Evolutionary conservation across 2,329 filamentous ascomycete genomes (phyloP).

Genomic region (Ceratocystis papillata): DNA sequence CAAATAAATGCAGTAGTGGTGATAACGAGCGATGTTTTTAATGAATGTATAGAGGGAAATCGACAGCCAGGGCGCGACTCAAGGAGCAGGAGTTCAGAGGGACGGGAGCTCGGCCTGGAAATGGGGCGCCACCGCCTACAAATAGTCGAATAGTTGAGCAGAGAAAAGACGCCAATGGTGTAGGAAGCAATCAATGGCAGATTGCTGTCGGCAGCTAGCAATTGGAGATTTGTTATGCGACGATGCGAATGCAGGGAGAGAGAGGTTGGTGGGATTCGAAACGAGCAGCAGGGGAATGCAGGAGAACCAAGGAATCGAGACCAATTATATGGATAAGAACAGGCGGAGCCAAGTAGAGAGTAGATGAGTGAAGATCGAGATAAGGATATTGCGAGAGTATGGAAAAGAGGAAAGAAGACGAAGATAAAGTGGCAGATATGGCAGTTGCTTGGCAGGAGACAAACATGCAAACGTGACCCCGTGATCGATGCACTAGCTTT

Average conservation of each 20-base stretch:
- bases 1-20: background rate
- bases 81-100: background rate
- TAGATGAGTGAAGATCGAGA: background rate
- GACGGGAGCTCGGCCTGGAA: background rate
- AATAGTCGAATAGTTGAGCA: background rate
- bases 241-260: constrained; percentile 8
- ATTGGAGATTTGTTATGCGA: background rate
- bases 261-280: background rate
- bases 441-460: background rate
- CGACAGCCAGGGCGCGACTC: background rate
- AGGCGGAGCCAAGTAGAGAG: background rate
- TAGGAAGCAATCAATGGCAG: background rate
- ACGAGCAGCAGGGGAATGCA: constrained; percentile 9
- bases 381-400: background rate
- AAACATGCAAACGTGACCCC: background rate
- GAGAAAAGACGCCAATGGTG: background rate
- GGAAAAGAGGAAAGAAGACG: background rate
- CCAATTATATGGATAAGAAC: background rate
- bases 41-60: background rate
- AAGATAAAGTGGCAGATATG: background rate
- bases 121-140: constrained; percentile 3
- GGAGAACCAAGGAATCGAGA: background rate
- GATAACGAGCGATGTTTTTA: constrained; percentile 8
- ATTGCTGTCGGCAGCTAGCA: background rate
- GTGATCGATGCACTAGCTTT: background rate